Percentiles rank a stretch among this genome's conserved stretches.
Conservation (phyloP, 169 alveolate genomes). For the Plasmodium coatneyi region DNA sequence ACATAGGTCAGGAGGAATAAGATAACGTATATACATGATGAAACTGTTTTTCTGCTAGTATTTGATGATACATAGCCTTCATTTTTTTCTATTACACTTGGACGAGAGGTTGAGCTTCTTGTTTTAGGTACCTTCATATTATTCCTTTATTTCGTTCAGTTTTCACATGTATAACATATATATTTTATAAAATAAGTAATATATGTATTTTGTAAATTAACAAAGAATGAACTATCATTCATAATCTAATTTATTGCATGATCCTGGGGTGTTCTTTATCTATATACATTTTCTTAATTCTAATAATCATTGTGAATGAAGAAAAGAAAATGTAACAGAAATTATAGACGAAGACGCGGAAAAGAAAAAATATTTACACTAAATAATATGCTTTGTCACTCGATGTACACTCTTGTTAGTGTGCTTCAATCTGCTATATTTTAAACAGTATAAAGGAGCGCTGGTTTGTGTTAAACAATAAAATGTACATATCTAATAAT, state of each 20-base stretch:
- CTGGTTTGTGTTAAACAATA: not conserved
- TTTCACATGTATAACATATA: not conserved
- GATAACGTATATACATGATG: slow-evolving; percentile 2
- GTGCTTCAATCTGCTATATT: not conserved
- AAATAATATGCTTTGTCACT: not conserved
- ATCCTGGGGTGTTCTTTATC: not conserved
- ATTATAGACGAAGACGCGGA: not conserved
- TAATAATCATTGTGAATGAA: not conserved
- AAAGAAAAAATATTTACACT: not conserved
- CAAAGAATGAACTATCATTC: not conserved
- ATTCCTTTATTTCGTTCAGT: not conserved
- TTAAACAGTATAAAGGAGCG: not conserved
- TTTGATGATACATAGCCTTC: not conserved
- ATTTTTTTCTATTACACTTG: not conserved
- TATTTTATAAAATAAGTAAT: not conserved
- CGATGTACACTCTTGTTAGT: not conserved
- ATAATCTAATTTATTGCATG: not conserved
- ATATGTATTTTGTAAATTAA: not conserved
- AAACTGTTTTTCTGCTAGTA: not conserved
- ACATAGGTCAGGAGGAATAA: slow-evolving; percentile 5
- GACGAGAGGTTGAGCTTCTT: not conserved
- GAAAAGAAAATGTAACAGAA: not conserved
- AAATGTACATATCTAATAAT: not conserved
- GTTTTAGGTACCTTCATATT: not conserved
- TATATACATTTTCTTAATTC: not conserved